Base-by-base conservation (phyloP, 2,329 filamentous ascomycete genomes). In the Scopulariopsis brevicaulis region DNA sequence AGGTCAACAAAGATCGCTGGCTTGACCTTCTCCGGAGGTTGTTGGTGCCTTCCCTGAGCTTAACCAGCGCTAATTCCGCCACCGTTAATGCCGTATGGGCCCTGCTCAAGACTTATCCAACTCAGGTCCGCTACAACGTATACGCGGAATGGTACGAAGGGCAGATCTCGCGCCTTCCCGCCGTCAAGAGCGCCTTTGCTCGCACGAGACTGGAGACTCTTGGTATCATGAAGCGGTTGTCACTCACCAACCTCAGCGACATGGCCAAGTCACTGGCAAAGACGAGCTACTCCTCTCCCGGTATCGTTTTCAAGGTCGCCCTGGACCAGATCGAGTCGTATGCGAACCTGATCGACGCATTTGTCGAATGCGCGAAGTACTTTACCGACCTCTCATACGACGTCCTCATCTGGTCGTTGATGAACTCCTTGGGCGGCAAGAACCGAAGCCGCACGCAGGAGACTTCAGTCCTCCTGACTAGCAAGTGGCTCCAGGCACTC, bases 91-190 rank as follows among this genome's bases (percentile, higher is more conserved):
- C 94, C 58, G 83, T 96, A 1, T 99, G 89, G 77, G 85, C 87
- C 58, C 78, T 99, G 14, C 78, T 97, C 60, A 87, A 85, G 64
- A 78, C 85, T 56, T 97, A 90, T 67, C 84, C 93, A 0, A 84
- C 86, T 14, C 80, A 84, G 1, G 83, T 83, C 10, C 83, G 94
- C 60, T 99, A 93, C 73, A 85, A 83, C 54, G 89, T 99, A 66
- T 99, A 99, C 68, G 84, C 90, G 1, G 92, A 96, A 69, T 99
- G 94, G 90, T 93, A 90, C 65, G 85, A 84, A 62, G 90, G 91
- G 4, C 81, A 85, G 63, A 89, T 81, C 2, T 94, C 90, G 5
- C 81, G 90, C 35, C 72, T 87, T 28, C 87, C 90, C 4, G 85
- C 90, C 53, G 87, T 97, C 70, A 85, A 85, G 65, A 75, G 81